Evolutionary conservation across 2,329 filamentous ascomycete genomes (phyloP).

Genomic region (Hymenotorrendiella dingleyae): DNA sequence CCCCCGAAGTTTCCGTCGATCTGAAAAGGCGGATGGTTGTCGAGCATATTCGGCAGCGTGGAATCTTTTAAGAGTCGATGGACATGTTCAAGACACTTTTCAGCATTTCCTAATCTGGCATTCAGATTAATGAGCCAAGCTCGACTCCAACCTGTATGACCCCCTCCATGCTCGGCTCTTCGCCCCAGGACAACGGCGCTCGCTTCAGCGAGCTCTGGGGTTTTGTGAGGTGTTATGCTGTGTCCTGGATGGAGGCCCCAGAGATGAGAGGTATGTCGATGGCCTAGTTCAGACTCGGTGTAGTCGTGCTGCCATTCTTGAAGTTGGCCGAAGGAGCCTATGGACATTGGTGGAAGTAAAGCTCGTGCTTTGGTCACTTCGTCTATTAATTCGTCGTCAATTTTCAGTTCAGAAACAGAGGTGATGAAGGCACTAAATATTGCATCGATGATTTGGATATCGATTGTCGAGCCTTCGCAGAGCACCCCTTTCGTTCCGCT

Average conservation of each 20-base stretch:
- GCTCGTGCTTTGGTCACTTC: not conserved
- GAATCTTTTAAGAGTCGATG: constrained; percentile 35
- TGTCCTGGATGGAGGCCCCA: constrained; percentile 38
- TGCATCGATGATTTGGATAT: constrained; percentile 38
- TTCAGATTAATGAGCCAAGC: constrained; percentile 42
- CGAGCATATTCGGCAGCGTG: constrained; percentile 40
- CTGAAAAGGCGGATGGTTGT: constrained; percentile 42
- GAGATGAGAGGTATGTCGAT: constrained; percentile 40
- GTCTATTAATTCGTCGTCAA: not conserved
- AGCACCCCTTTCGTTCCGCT: constrained; percentile 19
- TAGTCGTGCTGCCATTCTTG: constrained; percentile 38
- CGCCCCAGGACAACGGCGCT: constrained; percentile 28
- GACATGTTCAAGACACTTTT: constrained; percentile 34
- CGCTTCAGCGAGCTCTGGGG: constrained; percentile 26
- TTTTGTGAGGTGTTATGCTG: constrained; percentile 32
- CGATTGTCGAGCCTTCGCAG: constrained; percentile 40
- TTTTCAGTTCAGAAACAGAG: constrained; percentile 6
- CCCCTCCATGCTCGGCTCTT: constrained; percentile 36
- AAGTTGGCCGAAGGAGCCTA: constrained; percentile 32
- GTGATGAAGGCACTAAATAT: constrained; percentile 32
- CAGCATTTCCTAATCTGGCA: constrained; percentile 36
- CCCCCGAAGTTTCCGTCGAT: constrained; percentile 47
- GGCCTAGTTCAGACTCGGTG: constrained; percentile 36
- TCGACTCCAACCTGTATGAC: constrained; percentile 42
- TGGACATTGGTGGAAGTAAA: constrained; percentile 20